Base-by-base conservation (phyloP, 1,284 basidiomycete genomes). In the Ganoderma resinaceum region DNA sequence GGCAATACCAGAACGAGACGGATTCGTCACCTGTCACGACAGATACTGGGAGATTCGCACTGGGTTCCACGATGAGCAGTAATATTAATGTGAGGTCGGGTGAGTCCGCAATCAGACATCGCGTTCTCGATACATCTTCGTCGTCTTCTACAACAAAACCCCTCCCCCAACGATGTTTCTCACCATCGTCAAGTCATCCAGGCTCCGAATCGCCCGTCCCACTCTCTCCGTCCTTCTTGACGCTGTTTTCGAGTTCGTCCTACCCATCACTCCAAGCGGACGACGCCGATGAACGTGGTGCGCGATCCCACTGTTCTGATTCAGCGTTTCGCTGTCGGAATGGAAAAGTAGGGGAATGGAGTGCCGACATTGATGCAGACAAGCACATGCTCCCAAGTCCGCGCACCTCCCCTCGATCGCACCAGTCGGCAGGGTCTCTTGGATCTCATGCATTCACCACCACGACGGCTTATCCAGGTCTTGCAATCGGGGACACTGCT, bases 381-480 rank as follows among this genome's bases (percentile, higher is more conserved):
- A 73, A 72, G 40, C 74, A 68, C 37, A 72, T 73, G 2, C 74
- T 74, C 67, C 75, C 75, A 9, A 53, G 55, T 3, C 63, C 71
- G 2, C 60, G 55, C 35, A 67, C 64, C 38, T 66, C 66, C 16
- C 58, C 63, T 9, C 60, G 55, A 49, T 67, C 67, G 1, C 68
- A 60, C 49, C 31, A 40, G 43, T 62, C 63, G 4, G 55, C 43
- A 29, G 53, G 62, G 23, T 66, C 66, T n/a, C 63, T 46, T 23
- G 63, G 63, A 31, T 66, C 68, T 38, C 66, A 52, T n/a, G 68
- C 70, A 18, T 73, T 68, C 18, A 66, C 66, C 18, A 66, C 66
- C 26, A 65, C 66, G 29, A 69, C 71, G 9, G 68, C 71, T 14
- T 67, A 66, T 16, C 69, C 71, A n/a, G 8, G 20, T 43, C 42